Evolutionary conservation across 2,329 filamentous ascomycete species (phyloP), one percentile per base, ranked within the genome.

Genomic region (Talaromyces pinophilus): DNA sequence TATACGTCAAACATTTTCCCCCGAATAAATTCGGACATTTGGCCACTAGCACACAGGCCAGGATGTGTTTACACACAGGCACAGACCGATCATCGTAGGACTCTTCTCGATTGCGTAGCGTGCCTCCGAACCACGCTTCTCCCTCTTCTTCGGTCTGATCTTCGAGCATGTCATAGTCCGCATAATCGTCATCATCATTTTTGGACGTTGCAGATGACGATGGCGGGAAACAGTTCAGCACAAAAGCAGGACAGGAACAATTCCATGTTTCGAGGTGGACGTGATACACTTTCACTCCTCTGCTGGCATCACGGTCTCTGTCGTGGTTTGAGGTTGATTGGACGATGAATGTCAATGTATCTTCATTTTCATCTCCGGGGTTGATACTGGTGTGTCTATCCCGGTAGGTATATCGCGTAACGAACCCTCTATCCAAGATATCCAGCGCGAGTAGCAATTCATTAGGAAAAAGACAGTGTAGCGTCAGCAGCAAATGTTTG

Each of bases 181-280:
- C n/a, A 33, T 62, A 40, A 1, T 57, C 50, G 8, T 6, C 17
- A 44, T 63, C 17, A 35, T 59, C n/a, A 17, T 19, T 22, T 4
- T 42, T 22, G 1, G 35, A 15, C 3, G 33, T 35, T 55, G 3
- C 6, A 1, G 30, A 19, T 1, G 40, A 11, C 3, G 30, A 28
- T 10, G n/a, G 6, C 25, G 72, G 60, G 71, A 93, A 93, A 2
- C 89, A 86, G 22, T 89, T 83, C 69, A 96, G 89, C 0, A 90
- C 85, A 77, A 98, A 98, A 1, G 88, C 89, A 3, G 93, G 90
- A 80, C 95, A 99, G 0, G 88, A 92, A 78, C 95, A 99, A 77
- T 90, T 93, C 95, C 95, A 98, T 1, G 90, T 87, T 0, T 77
- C 72, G 1, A 93, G 83, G 10, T 89, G 86, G 17, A 98, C 91